Evolutionary conservation across 306 rosid species (phyloP), one percentile per base, ranked within the genome.

Genomic region (Vigna nakashimae): DNA sequence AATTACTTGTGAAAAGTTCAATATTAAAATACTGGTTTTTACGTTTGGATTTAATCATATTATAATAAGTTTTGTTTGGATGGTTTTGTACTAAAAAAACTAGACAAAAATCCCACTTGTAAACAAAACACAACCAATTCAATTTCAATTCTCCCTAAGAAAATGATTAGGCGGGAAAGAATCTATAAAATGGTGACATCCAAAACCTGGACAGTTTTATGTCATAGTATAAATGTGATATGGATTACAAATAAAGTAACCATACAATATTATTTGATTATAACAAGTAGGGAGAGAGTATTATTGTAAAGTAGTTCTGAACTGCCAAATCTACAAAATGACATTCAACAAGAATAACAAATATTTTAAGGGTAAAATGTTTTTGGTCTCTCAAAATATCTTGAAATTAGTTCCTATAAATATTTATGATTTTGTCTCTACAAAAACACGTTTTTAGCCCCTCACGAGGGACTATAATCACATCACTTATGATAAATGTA

Each of bases 131-230:
- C 6, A 20, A 56, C 62, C 62, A 56, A 56, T 56, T 6, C 30
- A 56, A 56, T 18, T 55, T 55, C 13, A 18, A 3, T 56, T 56
- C 11, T 7, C 32, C 32, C 28, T 6, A 56, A 20, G 5, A 56
- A 9, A 56, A 56, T 15, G 7, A 10, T 24, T 57, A 26, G n/a
- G 15, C 13, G 7, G 62, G 40, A 26, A 12, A 26, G 14, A 24
- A 4, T 58, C 17, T 58, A 26, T 58, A 58, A 58, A 26, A 58
- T 58, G 18, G 65, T 11, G 65, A 57, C 64, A 57, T 57, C 40
- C 10, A 26, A 58, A 57, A 58, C 38, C 32, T 26, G 17, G 9
- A 26, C 65, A 24, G 65, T 26, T 58, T 58, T 24, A 26, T 26
- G 28, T 56, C 13, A 17, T 17, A 52, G 17, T 17, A 52, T 52